A percentile compares a stretch with the other conserved stretches of the same genome.
These are phyloP conservation scores for Thecamonas trahens DNA, from an alignment of 78 protist genomes.

Conservation along the genomic window DNA sequence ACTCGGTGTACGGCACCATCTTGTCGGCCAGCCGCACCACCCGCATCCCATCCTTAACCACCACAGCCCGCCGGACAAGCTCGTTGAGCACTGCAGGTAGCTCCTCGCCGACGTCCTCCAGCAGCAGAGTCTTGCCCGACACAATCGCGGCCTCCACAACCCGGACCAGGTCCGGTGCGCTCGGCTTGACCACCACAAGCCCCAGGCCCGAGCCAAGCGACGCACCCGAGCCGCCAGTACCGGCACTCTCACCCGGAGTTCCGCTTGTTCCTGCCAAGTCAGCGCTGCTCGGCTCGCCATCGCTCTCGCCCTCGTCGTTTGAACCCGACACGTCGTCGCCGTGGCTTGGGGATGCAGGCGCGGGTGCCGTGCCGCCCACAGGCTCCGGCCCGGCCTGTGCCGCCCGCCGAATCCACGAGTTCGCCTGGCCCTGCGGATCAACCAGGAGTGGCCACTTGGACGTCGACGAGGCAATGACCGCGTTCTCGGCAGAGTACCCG, in stretches of 20 bases:
- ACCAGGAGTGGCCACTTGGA: constrained; percentile 80
- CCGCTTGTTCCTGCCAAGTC: too few relatives aligned
- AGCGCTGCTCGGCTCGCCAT: too few relatives aligned
- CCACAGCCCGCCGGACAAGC: constrained; percentile 38
- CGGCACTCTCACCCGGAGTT: too few relatives aligned
- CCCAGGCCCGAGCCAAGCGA: too few relatives aligned
- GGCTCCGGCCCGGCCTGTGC: too few relatives aligned
- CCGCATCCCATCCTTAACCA: constrained; percentile 32
- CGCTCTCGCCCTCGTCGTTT: too few relatives aligned
- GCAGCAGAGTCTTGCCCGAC: constrained; percentile 62
- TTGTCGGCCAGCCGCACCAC: constrained; percentile 66
- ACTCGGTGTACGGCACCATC: constrained; percentile 42
- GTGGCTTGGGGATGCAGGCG: too few relatives aligned
- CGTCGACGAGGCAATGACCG: constrained; percentile 41
- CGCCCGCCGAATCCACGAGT: constrained; percentile 74
- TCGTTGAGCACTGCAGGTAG: constrained; percentile 73
- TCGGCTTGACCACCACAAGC: constrained; percentile 45
- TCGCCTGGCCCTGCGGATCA: constrained; percentile 95
- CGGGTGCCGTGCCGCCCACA: too few relatives aligned
- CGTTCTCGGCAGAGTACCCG: constrained; percentile 74
- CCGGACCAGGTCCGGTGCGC: constrained; percentile 44
- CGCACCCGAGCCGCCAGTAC: too few relatives aligned
- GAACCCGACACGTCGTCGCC: too few relatives aligned
- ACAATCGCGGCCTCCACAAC: constrained; percentile 56
- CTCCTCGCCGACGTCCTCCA: constrained; percentile 65